phyloP scores from a whole-genome alignment of 2,329 filamentous ascomycete species.

The Daldinia sp. region DNA sequence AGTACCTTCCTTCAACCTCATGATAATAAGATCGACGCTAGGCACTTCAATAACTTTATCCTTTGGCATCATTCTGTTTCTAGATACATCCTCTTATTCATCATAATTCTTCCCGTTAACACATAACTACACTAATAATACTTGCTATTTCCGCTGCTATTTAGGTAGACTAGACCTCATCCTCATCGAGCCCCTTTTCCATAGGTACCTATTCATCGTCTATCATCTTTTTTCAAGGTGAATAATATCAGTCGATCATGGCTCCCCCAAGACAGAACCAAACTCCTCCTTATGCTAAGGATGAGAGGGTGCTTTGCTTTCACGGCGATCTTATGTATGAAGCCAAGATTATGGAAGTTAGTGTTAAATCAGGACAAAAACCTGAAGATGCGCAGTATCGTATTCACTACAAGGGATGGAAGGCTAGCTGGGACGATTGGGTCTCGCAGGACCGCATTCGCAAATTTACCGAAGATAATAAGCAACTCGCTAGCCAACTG shows the following conservation, averaged over 20 bases:
- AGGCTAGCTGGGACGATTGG: constrained; percentile 99
- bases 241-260: constrained; percentile 41
- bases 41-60: constrained; percentile 1
- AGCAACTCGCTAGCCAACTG: constrained; percentile 81
- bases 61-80: not conserved
- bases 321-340: constrained; percentile 98
- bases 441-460: constrained; percentile 91
- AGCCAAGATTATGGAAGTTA: constrained; percentile 87
- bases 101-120: not conserved
- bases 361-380: constrained; percentile 45
- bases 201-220: not conserved
- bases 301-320: constrained; percentile 96
- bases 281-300: constrained; percentile 68
- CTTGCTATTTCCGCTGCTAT: not conserved
- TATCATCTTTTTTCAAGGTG: constrained; percentile 1
- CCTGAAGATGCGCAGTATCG: constrained; percentile 81
- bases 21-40: not conserved
- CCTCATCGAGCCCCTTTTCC: not conserved
- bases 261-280: constrained; percentile 53
- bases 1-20: constrained; percentile 1
- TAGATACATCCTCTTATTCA: not conserved
- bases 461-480: constrained; percentile 95
- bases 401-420: constrained; percentile 99
- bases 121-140: too few species aligned
- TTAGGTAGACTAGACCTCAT: not conserved